Conservation (phyloP, 768 basidiomycete species). For the Tricholoma matsutake region DNA sequence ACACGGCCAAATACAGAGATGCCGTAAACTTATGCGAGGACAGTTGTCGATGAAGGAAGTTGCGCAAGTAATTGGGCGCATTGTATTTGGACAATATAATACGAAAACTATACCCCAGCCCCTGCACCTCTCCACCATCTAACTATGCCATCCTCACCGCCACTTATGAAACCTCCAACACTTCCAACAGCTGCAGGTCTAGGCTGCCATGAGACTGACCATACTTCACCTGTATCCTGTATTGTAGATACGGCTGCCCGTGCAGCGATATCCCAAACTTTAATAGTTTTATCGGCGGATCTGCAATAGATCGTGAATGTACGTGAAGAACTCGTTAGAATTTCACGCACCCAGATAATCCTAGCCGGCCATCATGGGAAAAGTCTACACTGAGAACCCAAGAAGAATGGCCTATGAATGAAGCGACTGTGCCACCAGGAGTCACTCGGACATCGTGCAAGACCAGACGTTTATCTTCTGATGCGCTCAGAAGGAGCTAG, state of each 20-base stretch:
- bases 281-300: conserved; percentile 82
- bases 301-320: conserved; percentile 32
- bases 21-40: too few species aligned
- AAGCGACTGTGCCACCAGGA: conserved; percentile 78
- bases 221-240: conserved; percentile 78
- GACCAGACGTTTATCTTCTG: conserved; percentile 89
- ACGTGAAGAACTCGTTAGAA: not conserved
- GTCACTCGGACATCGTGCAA: conserved; percentile 86
- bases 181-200: conserved; percentile 50
- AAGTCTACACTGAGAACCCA: conserved; percentile 87
- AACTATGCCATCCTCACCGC: conserved; percentile 72
- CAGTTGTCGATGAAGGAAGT: too few species aligned
- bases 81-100: too few species aligned
- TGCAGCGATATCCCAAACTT: conserved; percentile 82
- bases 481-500: conserved; percentile 84
- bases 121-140: conserved; percentile 80
- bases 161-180: conserved; percentile 68
- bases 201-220: conserved; percentile 81
- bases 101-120: conserved; percentile 5
- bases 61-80: too few species aligned
- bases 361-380: conserved; percentile 76
- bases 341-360: conserved; percentile 68
- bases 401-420: conserved; percentile 83
- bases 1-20: conserved; percentile 12
- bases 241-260: conserved; percentile 74